Evolutionary conservation across 2,329 filamentous ascomycete species (phyloP).

Genomic region (Aureobasidium melanogenum): DNA sequence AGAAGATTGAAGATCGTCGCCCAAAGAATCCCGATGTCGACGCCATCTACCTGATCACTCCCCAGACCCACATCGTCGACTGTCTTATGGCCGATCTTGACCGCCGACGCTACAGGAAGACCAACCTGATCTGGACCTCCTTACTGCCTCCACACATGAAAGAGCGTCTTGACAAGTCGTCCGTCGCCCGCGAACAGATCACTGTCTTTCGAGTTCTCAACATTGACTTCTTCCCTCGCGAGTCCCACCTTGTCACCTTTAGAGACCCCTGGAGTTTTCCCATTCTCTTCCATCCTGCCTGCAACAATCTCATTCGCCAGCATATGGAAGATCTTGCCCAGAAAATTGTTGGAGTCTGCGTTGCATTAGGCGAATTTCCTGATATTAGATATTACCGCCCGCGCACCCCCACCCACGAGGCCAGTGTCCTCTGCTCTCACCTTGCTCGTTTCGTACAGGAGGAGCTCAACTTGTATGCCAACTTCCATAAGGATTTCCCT

Average conservation of each 20-base stretch:
- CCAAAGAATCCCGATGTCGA: constrained; percentile 83
- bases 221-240: constrained; percentile 81
- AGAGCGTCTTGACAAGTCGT: constrained; percentile 64
- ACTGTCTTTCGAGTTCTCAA: constrained; percentile 74
- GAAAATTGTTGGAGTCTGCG: constrained; percentile 84
- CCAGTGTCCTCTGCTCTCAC: constrained; percentile 76
- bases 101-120: constrained; percentile 66
- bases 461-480: constrained; percentile 80
- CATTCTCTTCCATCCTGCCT: constrained; percentile 79
- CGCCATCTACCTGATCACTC: constrained; percentile 84
- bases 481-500: constrained; percentile 77
- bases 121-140: constrained; percentile 78
- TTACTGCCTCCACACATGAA: constrained; percentile 62
- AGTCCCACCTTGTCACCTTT: constrained; percentile 86
- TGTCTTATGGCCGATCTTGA: constrained; percentile 91
- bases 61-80: constrained; percentile 80
- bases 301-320: constrained; percentile 70
- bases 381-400: constrained; percentile 87
- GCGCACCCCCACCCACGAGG: constrained; percentile 67
- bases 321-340: constrained; percentile 82
- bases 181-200: constrained; percentile 62
- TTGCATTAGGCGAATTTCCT: constrained; percentile 87
- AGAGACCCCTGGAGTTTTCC: constrained; percentile 94
- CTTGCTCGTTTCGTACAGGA: constrained; percentile 86
- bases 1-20: constrained; percentile 81